Evolutionary conservation across 495 filamentous ascomycete species (phyloP).

Genomic region (Penicillium psychrofluorescens): DNA sequence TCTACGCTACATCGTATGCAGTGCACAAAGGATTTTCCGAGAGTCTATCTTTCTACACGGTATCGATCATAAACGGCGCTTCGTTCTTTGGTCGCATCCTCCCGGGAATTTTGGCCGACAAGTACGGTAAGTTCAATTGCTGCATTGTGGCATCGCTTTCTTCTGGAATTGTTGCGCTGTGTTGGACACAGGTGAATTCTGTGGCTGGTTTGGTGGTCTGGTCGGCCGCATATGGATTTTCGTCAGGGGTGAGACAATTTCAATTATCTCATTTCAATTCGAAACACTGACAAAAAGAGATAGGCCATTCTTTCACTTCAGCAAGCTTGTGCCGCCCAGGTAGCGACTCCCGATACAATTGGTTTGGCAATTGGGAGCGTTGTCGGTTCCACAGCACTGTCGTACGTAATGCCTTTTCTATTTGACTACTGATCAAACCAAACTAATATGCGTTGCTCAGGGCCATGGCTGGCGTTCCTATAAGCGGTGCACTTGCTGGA

Average conservation of each 20-base stretch:
- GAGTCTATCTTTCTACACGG: conserved; percentile 32
- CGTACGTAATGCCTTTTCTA: conserved; percentile 13
- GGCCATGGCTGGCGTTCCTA: conserved; percentile 29
- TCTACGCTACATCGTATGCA: conserved; percentile 33
- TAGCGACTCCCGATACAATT: conserved; percentile 20
- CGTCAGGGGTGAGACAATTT: conserved; percentile 24
- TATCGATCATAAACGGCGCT: conserved; percentile 41
- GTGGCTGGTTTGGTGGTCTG: conserved; percentile 28
- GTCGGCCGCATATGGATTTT: conserved; percentile 30
- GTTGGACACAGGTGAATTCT: conserved; percentile 29
- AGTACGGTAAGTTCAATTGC: conserved; percentile 61
- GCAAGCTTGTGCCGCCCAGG: conserved; percentile 32
- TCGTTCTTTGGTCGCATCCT: conserved; percentile 35
- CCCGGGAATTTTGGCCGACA: conserved; percentile 57
- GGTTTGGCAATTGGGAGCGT: conserved; percentile 28
- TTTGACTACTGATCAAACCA: not conserved
- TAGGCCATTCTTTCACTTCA: conserved; percentile 36
- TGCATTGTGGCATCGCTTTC: conserved; percentile 52
- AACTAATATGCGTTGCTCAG: conserved; percentile 6
- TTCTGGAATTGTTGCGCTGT: conserved; percentile 42
- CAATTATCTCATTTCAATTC: too few relatives aligned
- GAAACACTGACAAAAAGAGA: not conserved
- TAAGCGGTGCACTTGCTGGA: conserved; percentile 24
- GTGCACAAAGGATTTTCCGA: conserved; percentile 24
- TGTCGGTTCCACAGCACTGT: conserved; percentile 25